phyloP scores from a whole-genome alignment of 352 stramenopile species.

The Globisporangium paddicum region DNA sequence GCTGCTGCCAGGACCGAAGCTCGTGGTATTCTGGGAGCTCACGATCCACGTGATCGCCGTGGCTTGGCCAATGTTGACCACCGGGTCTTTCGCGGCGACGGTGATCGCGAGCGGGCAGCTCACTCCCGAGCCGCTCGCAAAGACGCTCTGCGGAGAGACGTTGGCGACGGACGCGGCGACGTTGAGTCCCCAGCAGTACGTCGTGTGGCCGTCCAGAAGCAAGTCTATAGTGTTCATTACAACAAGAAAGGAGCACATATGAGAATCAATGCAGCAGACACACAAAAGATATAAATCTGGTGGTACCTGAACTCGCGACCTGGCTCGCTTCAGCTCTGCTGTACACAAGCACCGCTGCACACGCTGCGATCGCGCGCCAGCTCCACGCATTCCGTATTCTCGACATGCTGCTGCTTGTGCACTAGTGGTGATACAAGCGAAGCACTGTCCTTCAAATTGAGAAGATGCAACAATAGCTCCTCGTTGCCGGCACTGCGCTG shows the following conservation, averaged over 20 bases:
- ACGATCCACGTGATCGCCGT: constrained; percentile 21
- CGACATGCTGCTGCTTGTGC: constrained; percentile 1
- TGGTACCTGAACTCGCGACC: not conserved
- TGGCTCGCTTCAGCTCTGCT: not conserved
- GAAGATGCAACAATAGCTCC: no score
- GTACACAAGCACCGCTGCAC: not conserved
- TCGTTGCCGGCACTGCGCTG: no score
- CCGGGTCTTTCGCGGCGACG: not conserved
- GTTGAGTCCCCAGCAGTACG: constrained; percentile 31
- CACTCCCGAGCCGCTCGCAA: constrained; percentile 7
- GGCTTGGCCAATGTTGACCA: constrained; percentile 6
- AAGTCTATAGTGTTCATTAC: not conserved
- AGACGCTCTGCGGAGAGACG: constrained; percentile 13
- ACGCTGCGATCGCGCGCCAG: constrained; percentile 1
- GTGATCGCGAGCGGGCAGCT: constrained; percentile 22
- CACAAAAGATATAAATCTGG: not conserved
- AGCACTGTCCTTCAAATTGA: no score
- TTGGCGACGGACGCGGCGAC: constrained; percentile 12
- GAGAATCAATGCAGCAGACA: not conserved
- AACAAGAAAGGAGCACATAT: not conserved
- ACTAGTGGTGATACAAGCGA: no score
- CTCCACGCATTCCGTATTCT: constrained; percentile 4
- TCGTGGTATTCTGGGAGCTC: not conserved
- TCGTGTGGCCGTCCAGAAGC: constrained; percentile 21
- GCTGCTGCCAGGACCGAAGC: not conserved